Evolutionary conservation across 352 stramenopile species (phyloP).

Genomic region (Chrysophaeum taylorii): DNA sequence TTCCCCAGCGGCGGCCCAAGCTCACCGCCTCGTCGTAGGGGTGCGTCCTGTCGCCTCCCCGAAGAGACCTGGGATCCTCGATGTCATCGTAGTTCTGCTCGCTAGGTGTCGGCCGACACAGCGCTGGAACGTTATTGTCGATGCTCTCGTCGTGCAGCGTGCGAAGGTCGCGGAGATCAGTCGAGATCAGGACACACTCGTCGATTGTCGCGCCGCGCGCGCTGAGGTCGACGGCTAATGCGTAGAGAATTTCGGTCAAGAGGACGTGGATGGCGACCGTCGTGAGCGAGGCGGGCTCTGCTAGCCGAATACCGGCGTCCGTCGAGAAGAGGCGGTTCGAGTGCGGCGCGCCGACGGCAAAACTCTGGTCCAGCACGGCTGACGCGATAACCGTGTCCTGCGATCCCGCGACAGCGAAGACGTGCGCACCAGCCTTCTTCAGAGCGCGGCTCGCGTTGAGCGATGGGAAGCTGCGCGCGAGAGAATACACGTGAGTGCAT

Average conservation of each 20-base stretch:
- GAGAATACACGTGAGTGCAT: background rate
- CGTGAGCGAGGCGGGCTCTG: slow-evolving; percentile 2
- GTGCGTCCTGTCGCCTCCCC: background rate
- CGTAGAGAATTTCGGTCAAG: background rate
- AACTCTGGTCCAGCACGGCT: background rate
- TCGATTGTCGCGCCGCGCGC: background rate
- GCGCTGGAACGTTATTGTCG: background rate
- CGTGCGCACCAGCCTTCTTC: background rate
- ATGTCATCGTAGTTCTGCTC: too few relatives aligned
- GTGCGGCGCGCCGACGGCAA: background rate
- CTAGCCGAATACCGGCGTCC: background rate
- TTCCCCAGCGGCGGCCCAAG: slow-evolving; percentile 19
- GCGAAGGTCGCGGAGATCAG: background rate
- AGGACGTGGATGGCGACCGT: background rate
- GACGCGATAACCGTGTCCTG: background rate
- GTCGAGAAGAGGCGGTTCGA: background rate
- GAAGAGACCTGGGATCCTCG: too few relatives aligned
- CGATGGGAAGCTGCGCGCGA: slow-evolving; percentile 19
- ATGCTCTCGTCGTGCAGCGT: background rate
- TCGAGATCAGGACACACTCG: background rate
- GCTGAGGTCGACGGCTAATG: background rate
- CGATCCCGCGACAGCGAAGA: background rate
- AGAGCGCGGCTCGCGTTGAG: slow-evolving; percentile 24
- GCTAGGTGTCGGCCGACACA: background rate
- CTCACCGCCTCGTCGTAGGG: slow-evolving; percentile 4